These are phyloP conservation scores for Fragaria iinumae DNA, from an alignment of 306 rosid species.

Conservation along the genomic window DNA sequence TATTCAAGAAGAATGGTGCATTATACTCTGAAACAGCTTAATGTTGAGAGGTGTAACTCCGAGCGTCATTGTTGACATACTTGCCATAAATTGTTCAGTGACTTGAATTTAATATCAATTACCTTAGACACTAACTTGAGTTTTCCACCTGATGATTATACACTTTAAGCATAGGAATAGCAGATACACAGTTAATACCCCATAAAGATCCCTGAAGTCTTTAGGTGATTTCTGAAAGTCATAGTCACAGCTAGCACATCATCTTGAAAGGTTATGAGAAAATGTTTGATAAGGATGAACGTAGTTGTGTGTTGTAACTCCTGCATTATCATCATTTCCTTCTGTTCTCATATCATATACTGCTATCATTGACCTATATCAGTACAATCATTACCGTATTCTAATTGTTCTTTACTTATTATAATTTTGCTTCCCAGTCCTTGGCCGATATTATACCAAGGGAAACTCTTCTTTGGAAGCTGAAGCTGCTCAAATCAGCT, in stretches of 20 bases:
- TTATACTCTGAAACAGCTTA: too few relatives aligned
- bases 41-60: neutral
- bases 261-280: neutral
- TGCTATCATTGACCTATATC: neutral
- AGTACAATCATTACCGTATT: too few relatives aligned
- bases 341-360: neutral
- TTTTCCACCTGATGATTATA: neutral
- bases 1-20: too few relatives aligned
- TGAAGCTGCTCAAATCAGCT: conserved; percentile 84
- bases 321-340: neutral
- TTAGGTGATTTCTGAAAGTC: neutral
- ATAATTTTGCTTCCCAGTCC: conserved; percentile 45
- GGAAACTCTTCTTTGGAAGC: conserved; percentile 87
- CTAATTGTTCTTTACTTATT: too few relatives aligned
- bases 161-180: neutral
- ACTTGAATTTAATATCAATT: neutral
- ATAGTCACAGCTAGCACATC: neutral
- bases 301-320: neutral
- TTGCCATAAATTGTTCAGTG: neutral
- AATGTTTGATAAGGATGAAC: neutral
- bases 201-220: neutral
- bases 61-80: neutral
- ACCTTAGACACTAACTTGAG: neutral
- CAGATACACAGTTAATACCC: neutral
- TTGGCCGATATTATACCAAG: conserved; percentile 67